Percentiles rank a stretch among this genome's conserved stretches.
phyloP scores from a whole-genome alignment of 225 moss, liverwort and hornwort genomes.

The Physcomitrellopsis africana region DNA sequence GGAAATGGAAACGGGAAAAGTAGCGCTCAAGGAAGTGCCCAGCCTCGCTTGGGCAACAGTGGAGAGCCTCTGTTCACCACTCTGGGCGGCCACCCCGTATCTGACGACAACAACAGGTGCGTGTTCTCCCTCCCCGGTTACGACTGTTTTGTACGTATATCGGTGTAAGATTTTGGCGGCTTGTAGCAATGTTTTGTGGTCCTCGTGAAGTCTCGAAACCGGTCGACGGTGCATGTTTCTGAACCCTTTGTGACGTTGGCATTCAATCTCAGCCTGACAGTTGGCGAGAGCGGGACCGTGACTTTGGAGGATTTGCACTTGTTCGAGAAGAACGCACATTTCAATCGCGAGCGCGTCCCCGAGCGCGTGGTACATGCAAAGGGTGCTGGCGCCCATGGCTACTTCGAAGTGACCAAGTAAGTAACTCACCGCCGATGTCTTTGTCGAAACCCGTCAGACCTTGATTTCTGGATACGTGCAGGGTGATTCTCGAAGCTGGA shows the following conservation, averaged over 20 bases:
- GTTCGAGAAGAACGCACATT: slow-evolving; percentile 80
- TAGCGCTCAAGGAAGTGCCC: slow-evolving; percentile 29
- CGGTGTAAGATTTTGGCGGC: background rate
- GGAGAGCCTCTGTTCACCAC: slow-evolving; percentile 83
- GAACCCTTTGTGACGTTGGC: slow-evolving; percentile 7
- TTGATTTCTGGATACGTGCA: no score
- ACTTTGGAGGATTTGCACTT: slow-evolving; percentile 72
- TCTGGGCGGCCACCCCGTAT: slow-evolving; percentile 55
- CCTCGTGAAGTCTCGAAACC: no score
- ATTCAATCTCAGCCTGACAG: slow-evolving; percentile 55
- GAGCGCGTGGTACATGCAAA: slow-evolving; percentile 95
- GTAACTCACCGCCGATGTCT: background rate
- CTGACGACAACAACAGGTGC: slow-evolving; percentile 90
- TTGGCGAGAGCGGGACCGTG: slow-evolving; percentile 76
- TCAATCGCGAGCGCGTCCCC: slow-evolving; percentile 80
- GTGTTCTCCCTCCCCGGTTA: background rate
- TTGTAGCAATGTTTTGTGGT: background rate
- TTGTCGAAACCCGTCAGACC: background rate
- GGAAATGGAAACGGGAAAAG: slow-evolving; percentile 40
- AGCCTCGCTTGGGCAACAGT: slow-evolving; percentile 62
- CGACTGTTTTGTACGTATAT: background rate
- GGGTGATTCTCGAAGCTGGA: background rate
- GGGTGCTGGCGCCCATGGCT: slow-evolving; percentile 86
- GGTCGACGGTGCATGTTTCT: background rate
- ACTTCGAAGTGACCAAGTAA: slow-evolving; percentile 87